phyloP scores from a whole-genome alignment of 495 filamentous ascomycete genomes.

The Penicillium turbatum region DNA sequence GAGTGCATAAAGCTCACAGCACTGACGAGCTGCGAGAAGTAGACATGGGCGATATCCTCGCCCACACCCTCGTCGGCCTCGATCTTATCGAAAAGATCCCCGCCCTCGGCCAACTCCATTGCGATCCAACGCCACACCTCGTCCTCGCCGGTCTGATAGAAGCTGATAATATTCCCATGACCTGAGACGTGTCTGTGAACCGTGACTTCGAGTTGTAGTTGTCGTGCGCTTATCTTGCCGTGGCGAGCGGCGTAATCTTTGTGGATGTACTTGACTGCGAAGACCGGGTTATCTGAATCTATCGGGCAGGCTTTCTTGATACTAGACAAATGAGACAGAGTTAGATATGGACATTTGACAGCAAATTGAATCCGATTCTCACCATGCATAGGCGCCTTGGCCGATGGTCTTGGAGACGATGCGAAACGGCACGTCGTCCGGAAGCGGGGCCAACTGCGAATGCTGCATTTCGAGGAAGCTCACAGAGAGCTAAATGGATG shows the following conservation, averaged over 20 bases:
- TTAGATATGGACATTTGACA: neutral
- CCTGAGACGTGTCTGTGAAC: conserved; percentile 82
- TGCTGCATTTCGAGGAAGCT: conserved; percentile 48
- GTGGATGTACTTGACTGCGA: conserved; percentile 98
- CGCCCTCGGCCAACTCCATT: conserved; percentile 94
- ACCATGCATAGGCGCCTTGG: conserved; percentile 96
- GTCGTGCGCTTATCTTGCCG: conserved; percentile 82
- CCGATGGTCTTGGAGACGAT: conserved; percentile 96
- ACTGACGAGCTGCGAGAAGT: conserved; percentile 86
- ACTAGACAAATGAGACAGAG: conserved; percentile 43
- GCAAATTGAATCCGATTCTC: conserved; percentile 27
- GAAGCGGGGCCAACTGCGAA: conserved; percentile 86
- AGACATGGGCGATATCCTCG: conserved; percentile 91
- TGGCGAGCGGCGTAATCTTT: conserved; percentile 87
- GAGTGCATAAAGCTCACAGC: conserved; percentile 94
- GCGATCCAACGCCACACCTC: conserved; percentile 93
- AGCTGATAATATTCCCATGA: conserved; percentile 90
- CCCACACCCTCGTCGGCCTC: conserved; percentile 91
- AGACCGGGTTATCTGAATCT: conserved; percentile 64
- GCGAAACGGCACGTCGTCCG: conserved; percentile 82
- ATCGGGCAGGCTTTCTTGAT: conserved; percentile 90
- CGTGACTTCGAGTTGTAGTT: conserved; percentile 82
- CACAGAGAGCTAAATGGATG: neutral
- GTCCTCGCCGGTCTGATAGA: conserved; percentile 84
- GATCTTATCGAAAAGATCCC: conserved; percentile 98